phyloP scores from a whole-genome alignment of 2,329 filamentous ascomycete genomes.

The Aspergillus luchuensis region DNA sequence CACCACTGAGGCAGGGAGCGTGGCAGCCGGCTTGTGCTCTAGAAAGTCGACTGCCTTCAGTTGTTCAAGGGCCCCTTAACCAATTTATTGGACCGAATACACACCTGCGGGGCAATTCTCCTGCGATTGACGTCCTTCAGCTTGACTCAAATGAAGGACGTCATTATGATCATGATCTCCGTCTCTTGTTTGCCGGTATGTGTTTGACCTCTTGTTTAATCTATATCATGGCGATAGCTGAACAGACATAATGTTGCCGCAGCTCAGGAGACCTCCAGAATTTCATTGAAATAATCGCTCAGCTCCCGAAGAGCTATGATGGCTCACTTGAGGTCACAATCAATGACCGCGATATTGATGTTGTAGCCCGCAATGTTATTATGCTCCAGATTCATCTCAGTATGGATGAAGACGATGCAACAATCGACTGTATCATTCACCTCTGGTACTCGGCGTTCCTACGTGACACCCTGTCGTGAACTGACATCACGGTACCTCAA shows the following conservation, averaged over 20 bases:
- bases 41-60: background rate
- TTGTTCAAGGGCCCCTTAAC: no score
- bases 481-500: no score
- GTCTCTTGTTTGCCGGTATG: slow-evolving; percentile 40
- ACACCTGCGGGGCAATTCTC: slow-evolving; percentile 47
- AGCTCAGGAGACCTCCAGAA: slow-evolving; percentile 53
- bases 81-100: slow-evolving; percentile 24
- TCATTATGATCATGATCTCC: slow-evolving; percentile 23
- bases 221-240: background rate
- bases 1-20: background rate
- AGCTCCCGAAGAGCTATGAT: slow-evolving; percentile 34
- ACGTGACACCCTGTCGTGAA: no score
- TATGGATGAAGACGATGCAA: no score
- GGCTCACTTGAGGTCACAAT: background rate
- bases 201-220: background rate
- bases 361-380: no score
- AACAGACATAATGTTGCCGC: background rate
- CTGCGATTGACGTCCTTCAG: slow-evolving; percentile 45
- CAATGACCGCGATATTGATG: no score
- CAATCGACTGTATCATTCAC: no score
- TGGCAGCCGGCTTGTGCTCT: slow-evolving; percentile 10
- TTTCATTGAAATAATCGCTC: slow-evolving; percentile 43
- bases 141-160: slow-evolving; percentile 35
- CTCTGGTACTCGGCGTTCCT: no score
- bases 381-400: no score